phyloP scores from a whole-genome alignment of 495 filamentous ascomycete species.

The Haplographium delicatum region DNA sequence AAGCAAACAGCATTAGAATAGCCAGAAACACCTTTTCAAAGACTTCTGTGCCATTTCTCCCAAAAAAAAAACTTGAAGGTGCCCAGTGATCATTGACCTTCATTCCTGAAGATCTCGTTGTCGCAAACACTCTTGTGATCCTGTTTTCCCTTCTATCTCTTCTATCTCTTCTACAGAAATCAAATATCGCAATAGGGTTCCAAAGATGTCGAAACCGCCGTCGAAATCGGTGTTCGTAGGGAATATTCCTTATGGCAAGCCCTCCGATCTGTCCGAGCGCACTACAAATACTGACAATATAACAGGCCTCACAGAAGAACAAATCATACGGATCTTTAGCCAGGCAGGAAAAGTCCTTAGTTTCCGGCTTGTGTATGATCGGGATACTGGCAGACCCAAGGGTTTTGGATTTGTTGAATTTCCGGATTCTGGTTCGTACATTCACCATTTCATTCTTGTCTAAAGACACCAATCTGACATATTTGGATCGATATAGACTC shows the following conservation, averaged over 20 bases:
- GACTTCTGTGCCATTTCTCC: constrained; percentile 28
- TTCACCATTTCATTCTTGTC: not conserved
- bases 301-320: constrained; percentile 80
- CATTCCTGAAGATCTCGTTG: constrained; percentile 18
- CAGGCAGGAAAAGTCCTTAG: constrained; percentile 83
- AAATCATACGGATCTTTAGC: constrained; percentile 86
- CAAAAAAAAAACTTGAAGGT: constrained; percentile 17
- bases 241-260: constrained; percentile 69
- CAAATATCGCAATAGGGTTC: constrained; percentile 28
- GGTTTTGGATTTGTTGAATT: constrained; percentile 97
- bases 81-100: constrained; percentile 21
- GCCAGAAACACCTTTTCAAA: constrained; percentile 27
- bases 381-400: constrained; percentile 90
- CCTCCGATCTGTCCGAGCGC: not conserved
- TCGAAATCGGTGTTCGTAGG: constrained; percentile 73
- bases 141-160: constrained; percentile 3
- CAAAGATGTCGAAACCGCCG: constrained; percentile 47
- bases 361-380: constrained; percentile 93
- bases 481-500: constrained; percentile 53
- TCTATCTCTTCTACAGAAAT: constrained; percentile 12
- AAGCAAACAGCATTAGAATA: constrained; percentile 24
- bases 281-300: constrained; percentile 17
- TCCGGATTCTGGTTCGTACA: constrained; percentile 56
- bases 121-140: constrained; percentile 14
- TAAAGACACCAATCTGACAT: constrained; percentile 5